Evolutionary conservation across 108 stramenopile species (phyloP).

Genomic region (Cyclostephanos tholiformis): DNA sequence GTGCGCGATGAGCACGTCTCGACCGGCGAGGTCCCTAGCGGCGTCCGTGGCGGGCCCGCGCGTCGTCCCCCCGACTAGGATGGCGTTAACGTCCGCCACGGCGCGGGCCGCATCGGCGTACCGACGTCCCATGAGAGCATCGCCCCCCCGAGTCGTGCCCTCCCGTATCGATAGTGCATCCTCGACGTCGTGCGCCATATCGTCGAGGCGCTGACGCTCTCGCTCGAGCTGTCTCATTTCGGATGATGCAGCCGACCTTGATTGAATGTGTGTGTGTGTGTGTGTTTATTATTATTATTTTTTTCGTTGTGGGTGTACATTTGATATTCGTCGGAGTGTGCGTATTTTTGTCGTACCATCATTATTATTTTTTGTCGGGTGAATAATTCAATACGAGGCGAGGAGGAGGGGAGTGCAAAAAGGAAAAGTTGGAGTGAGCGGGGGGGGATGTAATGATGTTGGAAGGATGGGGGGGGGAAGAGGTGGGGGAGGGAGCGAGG

Average conservation of each 20-base stretch:
- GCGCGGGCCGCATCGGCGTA: conserved; percentile 62
- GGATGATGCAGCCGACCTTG: conserved; percentile 69
- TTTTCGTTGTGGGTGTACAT: no score
- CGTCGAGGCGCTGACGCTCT: conserved; percentile 67
- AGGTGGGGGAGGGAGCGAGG: no score
- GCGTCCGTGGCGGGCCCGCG: conserved; percentile 31
- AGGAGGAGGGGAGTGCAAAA: no score
- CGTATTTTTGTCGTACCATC: no score
- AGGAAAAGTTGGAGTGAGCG: no score
- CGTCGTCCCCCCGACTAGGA: conserved; percentile 1
- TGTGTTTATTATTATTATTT: no score
- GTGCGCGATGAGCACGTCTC: conserved; percentile 63
- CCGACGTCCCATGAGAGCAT: conserved; percentile 55
- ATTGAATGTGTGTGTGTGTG: no score
- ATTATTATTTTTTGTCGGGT: no score
- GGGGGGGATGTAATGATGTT: no score
- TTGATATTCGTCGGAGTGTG: no score
- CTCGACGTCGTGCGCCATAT: conserved; percentile 64
- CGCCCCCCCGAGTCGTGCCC: conserved; percentile 44
- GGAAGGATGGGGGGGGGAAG: no score
- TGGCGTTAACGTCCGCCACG: conserved; percentile 51
- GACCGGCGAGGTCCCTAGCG: conserved; percentile 62
- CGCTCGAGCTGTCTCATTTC: conserved; percentile 78
- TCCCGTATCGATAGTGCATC: conserved; percentile 65
- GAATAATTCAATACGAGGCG: no score